Base-by-base conservation (phyloP, 805 yeast species). In the Komagataella pseudopastoris region DNA sequence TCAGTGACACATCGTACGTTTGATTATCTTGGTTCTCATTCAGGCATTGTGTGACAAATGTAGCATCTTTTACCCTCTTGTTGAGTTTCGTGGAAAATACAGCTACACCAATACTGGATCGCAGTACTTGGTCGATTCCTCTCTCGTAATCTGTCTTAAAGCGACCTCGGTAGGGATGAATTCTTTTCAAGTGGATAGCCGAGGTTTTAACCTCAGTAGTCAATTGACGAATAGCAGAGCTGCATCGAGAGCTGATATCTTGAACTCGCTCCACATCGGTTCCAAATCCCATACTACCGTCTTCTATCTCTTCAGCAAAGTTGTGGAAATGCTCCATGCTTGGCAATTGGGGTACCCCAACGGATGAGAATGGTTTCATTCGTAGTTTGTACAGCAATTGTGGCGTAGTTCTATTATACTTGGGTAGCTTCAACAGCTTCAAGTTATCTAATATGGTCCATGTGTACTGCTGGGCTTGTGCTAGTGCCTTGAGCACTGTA, bases 321-420 rank as follows among this genome's bases (percentile, higher is more conserved):
- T 72, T 73, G 12, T 59, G 64, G 56, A 66, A 81, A 0, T 70
- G 60, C 4, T 12, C 14, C 14, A 30, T 10, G 14, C n/a, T 30
- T 2, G 91, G 89, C 46, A 78, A 59, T 24, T 72, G 74, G 1
- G 96, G 96, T 8, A 80, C 80, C 0, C 95, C 96, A 18, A 89
- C 83, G 0, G 88, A 76, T 20, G 83, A 77, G 68, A 85, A 87
- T 3, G 93, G 81, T 62, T 88, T 88, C 76, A 88, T 74, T 56
- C 95, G 76, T 48, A 88, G 67, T 7, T 73, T 66, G 60, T 74
- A 81, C 16, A 76, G 61, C 44, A 69, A 55, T 48, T 67, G 67
- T 54, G 62, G 66, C 2, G 64, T 52, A 8, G 57, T 62, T 51
- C 58, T 60, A 53, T 60, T 55, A 24, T 56, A 51, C 47, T 61